Evolutionary conservation across 2,329 filamentous ascomycete species (phyloP).

Genomic region (Aspergillus persii): DNA sequence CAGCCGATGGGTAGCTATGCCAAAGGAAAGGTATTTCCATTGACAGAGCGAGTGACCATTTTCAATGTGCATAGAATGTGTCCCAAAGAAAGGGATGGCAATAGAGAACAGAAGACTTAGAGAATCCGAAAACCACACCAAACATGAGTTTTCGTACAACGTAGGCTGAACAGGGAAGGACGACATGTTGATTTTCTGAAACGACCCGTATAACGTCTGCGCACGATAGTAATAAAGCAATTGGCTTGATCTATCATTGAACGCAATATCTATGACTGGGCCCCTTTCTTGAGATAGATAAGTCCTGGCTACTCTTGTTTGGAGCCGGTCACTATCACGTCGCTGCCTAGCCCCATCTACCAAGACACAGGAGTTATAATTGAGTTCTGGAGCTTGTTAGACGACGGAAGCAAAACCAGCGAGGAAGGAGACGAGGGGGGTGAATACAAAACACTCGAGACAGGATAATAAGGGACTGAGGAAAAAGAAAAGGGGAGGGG

Average conservation of each 20-base stretch:
- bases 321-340: not conserved
- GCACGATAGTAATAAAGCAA: conserved; percentile 35
- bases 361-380: conserved; percentile 19
- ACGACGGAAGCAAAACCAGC: not conserved
- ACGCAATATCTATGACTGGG: conserved; percentile 30
- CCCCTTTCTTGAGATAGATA: conserved; percentile 12
- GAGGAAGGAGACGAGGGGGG: not conserved
- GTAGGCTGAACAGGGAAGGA: conserved; percentile 13
- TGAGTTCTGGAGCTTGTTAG: conserved; percentile 18
- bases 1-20: conserved; percentile 34
- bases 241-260: conserved; percentile 38
- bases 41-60: conserved; percentile 25
- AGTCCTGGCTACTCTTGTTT: not conserved
- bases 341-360: conserved; percentile 12
- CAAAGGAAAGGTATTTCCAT: conserved; percentile 42
- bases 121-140: conserved; percentile 23
- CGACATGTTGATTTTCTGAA: conserved; percentile 27
- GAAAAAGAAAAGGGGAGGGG: not conserved
- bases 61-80: conserved; percentile 24
- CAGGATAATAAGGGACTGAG: not conserved
- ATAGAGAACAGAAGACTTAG: conserved; percentile 35
- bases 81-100: conserved; percentile 40
- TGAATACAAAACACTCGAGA: not conserved
- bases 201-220: conserved; percentile 35
- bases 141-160: conserved; percentile 22